Evolutionary conservation across 371 early-diverging fungal species (phyloP), one percentile per base, ranked within the genome.

Genomic region (Globomyces sp.): DNA sequence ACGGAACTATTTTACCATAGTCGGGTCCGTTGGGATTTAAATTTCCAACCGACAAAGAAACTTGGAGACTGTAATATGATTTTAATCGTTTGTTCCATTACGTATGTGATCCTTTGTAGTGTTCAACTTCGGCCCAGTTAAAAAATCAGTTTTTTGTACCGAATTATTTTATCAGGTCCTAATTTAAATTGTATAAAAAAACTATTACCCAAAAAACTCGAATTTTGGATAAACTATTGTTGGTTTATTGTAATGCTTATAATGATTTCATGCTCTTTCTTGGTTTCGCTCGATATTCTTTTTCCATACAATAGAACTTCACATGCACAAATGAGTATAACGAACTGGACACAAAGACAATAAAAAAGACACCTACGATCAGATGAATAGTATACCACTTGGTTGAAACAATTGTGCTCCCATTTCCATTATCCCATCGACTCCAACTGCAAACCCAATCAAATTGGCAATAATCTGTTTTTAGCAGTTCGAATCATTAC

Each of bases 381-480:
- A 41, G 8, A 52, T 13, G n/a, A 43, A 9, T 6, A 58, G 44
- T 24, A 8, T 4, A 42, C 63, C 63, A 37, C 13, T 13, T 45
- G 13, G n/a, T 42, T 63, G 63, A 3, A 63, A 36, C 13, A 63
- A 37, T 1, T 47, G 10, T 39, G 36, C 13, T 44, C 47, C 50
- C n/a, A 78, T 58, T 24, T 67, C 66, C 11, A 58, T 49, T 9
- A 71, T 64, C 2, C 96, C 94, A 58, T 91, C 95, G 10, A 90
- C 72, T 1, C 95, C 95, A 24, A 93, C 87, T 49, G 87, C 87
- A 74, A 97, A 98, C 0, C 98, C 98, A 34, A 98, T 93, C 50
- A 98, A 71, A 72, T 98, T 98, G 4, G 93, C 97, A 63, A 86
- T 80, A 87, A 94, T 92, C 95, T 97, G 95, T 75, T 90, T 77